Base-by-base conservation (phyloP, 768 basidiomycete species). In the Kwoniella mangroviensis region DNA sequence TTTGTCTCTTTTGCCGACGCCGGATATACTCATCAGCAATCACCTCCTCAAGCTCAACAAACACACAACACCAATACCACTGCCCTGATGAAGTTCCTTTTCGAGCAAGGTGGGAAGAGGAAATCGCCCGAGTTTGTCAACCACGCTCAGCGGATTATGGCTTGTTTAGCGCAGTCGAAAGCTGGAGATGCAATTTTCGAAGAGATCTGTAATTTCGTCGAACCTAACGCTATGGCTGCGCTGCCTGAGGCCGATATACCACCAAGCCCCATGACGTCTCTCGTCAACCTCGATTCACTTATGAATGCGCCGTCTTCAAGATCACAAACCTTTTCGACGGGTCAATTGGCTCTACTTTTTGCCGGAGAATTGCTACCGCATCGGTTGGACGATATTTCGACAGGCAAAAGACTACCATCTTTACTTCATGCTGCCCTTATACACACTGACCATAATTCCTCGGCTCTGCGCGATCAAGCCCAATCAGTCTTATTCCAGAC, bases 311-410 rank as follows among this genome's bases (percentile, higher is more conserved):
- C 73, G 2, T 67, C 75, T 1, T 60, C 61, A 7, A 52, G 73
- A 52, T 71, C 73, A 5, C 78, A 77, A 24, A 63, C 70, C 4
- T 85, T 96, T 60, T 91, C 92, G 17, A 89, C 92, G 0, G 92
- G 92, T 15, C 94, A 96, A 78, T 92, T 92, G 78, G 93, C 94
- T 1, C 88, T 94, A 84, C 85, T 96, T 10, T 94, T 94, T 78
- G 78, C 80, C 54, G 81, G 81, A 4, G 78, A 83, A 63, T 59
- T 83, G 34, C 68, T 81, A 42, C 75, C 78, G 3, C 70, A 78
- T 22, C 75, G 78, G n/a, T 83, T 95, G 28, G 87, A 89, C 2
- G 92, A 94, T 71, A 87, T 91, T 42, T 88, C 90, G 73, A 86
- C 88, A 63, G 84, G 86, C 11, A 88, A 70, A 11, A 67, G 91